Base-by-base conservation (phyloP, 352 stramenopile species). In the Pythium sukuiense region DNA sequence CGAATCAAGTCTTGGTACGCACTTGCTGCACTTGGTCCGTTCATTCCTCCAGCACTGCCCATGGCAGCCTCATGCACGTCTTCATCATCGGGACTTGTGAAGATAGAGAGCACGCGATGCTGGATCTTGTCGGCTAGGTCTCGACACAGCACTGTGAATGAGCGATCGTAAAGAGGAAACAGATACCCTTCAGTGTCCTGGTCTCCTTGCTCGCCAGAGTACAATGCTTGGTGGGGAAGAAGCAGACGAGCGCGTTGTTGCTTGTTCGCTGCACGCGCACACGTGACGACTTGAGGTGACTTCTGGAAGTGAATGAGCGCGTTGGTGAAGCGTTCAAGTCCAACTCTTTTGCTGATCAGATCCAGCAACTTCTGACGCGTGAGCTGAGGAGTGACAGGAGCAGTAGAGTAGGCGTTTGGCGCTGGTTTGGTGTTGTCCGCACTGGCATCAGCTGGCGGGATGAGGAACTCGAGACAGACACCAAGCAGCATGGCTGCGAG, bases 1-100 rank as follows among this genome's bases (percentile, higher is more conserved):
- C 85, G 82, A 58, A 93, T 93, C 29, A 93, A 74, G 55, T 93
- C 83, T 39, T 91, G 83, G 43, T 93, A 93, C 3, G 84, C 82
- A 32, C 71, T 65, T 11, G 84, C 71, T 13, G 80, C 70, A 55
- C 70, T 77, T 20, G 67, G 52, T 7, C 13, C 53, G 13, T 41
- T 63, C 20, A 46, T 41, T 12, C 55, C 26, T 32, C 53, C 67
- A 37, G 35, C 50, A 43, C 11, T 18, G 12, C 32, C 41, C 53
- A 67, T 61, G 18, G 24, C 55, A 2, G 55, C 29, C 8, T 9
- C 32, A 14, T 62, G 46, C 20, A 58, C 41, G 9, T 69, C 54
- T 14, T 73, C 69, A 24, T 67, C 45, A 18, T 74, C 74, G 12
- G 70, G 64, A 29, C 73, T 66, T 45, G 76, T 86, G 63, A 90